A percentile compares a stretch with the other conserved stretches of the same genome.
Evolutionary conservation across 345 rosid species (phyloP).

Genomic region (Psidium friedrichsthalianum): DNA sequence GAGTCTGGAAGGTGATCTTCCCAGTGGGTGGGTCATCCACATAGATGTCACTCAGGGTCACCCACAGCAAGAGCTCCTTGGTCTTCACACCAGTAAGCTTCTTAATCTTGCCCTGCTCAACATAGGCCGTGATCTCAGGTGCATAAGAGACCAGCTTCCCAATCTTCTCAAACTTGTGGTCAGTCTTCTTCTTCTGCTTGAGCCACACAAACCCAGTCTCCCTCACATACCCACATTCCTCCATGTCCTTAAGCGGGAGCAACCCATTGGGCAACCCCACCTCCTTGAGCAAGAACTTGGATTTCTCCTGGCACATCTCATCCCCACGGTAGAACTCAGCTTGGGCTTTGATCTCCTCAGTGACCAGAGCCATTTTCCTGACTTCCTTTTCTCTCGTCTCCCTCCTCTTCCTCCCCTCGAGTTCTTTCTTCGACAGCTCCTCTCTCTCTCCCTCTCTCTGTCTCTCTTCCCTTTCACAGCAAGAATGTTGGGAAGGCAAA

Average conservation of each 20-base stretch:
- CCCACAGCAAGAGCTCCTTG: constrained; percentile 81
- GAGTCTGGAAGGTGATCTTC: constrained; percentile 68
- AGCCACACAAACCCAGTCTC: constrained; percentile 93
- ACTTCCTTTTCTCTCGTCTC: not conserved
- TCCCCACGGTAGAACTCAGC: constrained; percentile 79
- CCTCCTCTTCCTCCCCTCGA: not conserved
- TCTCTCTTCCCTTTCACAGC: not conserved
- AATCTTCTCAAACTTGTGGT: constrained; percentile 75
- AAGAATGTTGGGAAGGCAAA: not conserved
- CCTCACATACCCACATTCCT: constrained; percentile 66
- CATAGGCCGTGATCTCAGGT: constrained; percentile 63
- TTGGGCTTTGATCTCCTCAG: constrained; percentile 60
- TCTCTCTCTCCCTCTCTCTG: not conserved
- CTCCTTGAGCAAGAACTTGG: constrained; percentile 46
- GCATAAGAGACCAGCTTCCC: constrained; percentile 53
- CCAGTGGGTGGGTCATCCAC: constrained; percentile 37
- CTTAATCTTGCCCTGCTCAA: constrained; percentile 61
- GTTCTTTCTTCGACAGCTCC: not conserved
- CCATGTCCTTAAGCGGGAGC: constrained; percentile 62
- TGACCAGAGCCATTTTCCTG: constrained; percentile 38
- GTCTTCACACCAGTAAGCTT: constrained; percentile 94
- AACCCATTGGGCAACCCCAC: constrained; percentile 66
- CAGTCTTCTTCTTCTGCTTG: constrained; percentile 61
- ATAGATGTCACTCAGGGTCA: constrained; percentile 47
- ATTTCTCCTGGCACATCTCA: constrained; percentile 53